Evolutionary conservation across 139 green algal genomes (phyloP).

Genomic region (Tetratostichococcus sp.): DNA sequence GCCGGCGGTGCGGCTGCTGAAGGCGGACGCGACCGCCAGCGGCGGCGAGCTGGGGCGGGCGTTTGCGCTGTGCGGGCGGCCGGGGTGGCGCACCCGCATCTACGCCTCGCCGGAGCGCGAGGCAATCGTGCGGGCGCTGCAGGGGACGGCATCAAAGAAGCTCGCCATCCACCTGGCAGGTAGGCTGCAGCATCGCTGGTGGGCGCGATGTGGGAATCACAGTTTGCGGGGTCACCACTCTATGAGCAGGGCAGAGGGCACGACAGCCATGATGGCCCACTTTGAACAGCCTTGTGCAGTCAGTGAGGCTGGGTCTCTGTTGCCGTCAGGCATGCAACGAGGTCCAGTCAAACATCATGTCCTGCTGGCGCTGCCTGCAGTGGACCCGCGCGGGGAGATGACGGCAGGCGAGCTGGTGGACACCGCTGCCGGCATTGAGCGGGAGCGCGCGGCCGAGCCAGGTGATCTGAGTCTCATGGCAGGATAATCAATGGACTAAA

Average conservation of each 20-base stretch:
- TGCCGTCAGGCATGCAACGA: too few species aligned
- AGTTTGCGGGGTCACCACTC: too few species aligned
- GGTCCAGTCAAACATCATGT: too few species aligned
- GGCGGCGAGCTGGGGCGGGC: conserved; percentile 11
- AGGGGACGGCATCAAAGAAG: conserved; percentile 18
- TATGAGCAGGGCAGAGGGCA: too few species aligned
- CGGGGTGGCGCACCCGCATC: conserved; percentile 36
- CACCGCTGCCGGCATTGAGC: conserved; percentile 25
- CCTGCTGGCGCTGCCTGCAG: too few species aligned
- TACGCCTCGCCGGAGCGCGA: conserved; percentile 36
- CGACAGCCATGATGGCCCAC: too few species aligned
- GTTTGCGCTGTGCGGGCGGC: conserved; percentile 48
- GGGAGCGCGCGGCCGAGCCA: conserved; percentile 14
- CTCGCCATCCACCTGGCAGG: conserved; percentile 27
- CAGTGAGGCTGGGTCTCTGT: too few species aligned
- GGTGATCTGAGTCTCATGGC: neutral
- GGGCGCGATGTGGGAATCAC: neutral
- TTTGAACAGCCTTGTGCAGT: too few species aligned
- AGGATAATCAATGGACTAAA: too few species aligned
- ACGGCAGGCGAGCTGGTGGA: conserved; percentile 20
- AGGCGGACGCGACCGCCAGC: too few species aligned
- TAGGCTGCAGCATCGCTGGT: conserved; percentile 5
- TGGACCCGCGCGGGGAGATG: conserved; percentile 2
- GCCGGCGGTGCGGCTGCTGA: conserved; percentile 29
- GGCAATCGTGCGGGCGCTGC: conserved; percentile 28